phyloP scores from a whole-genome alignment of 371 early-diverging fungal genomes.

The Mortierella sp. region DNA sequence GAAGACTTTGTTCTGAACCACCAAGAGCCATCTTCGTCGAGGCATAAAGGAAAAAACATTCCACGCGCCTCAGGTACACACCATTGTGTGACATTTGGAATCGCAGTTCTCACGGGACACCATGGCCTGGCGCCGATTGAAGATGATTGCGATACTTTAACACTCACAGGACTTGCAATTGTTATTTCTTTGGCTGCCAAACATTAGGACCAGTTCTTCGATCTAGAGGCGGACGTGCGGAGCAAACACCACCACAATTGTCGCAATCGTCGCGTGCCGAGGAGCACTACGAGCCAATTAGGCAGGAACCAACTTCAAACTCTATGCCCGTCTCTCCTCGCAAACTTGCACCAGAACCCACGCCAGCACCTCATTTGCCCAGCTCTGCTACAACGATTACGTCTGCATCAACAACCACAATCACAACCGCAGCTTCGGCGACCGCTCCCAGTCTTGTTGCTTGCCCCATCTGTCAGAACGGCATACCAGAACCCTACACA shows the following conservation, averaged over 20 bases:
- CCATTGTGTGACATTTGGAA: neutral
- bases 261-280: neutral
- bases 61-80: conserved; percentile 14
- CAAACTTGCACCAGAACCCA: neutral
- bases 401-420: neutral
- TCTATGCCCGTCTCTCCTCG: neutral
- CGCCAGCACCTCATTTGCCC: neutral
- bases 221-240: conserved; percentile 20
- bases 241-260: neutral
- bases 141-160: neutral
- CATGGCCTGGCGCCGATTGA: neutral
- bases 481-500: conserved; percentile 43
- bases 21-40: conserved; percentile 7
- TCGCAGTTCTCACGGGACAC: too few species aligned
- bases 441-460: conserved; percentile 23
- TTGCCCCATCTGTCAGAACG: conserved; percentile 58
- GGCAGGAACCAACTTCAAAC: neutral
- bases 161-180: neutral
- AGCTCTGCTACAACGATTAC: neutral
- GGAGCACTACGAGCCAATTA: neutral
- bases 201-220: conserved; percentile 20
- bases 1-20: conserved; percentile 31
- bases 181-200: neutral
- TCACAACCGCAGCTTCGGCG: neutral
- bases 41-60: conserved; percentile 27